Conservation (phyloP, 805 yeast genomes). For the Candida qinlingensis region DNA sequence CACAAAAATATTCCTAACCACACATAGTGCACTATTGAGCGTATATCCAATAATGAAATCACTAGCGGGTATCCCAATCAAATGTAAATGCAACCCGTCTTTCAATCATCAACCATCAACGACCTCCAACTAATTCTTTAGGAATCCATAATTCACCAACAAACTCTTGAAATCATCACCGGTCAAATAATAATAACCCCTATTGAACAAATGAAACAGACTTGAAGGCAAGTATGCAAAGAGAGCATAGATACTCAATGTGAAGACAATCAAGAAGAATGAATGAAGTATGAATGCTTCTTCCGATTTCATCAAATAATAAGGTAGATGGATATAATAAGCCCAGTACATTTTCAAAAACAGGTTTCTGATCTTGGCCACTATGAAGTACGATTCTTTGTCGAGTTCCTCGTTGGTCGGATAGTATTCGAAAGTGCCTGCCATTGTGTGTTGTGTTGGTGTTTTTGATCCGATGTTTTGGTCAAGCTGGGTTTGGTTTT, state of each 20-base stretch:
- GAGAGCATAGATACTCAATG: slow-evolving; percentile 35
- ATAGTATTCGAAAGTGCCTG: slow-evolving; percentile 26
- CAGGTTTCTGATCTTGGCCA: slow-evolving; percentile 25
- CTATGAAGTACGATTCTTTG: slow-evolving; percentile 20
- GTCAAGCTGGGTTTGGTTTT: background rate
- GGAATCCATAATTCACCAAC: slow-evolving; percentile 14
- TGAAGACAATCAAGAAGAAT: slow-evolving; percentile 32
- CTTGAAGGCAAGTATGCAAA: slow-evolving; percentile 27
- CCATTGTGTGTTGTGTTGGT: slow-evolving; percentile 8
- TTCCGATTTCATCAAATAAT: slow-evolving; percentile 36
- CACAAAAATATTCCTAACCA: too few species aligned
- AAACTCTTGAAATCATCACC: slow-evolving; percentile 27
- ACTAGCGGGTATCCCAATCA: too few species aligned
- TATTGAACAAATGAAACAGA: slow-evolving; percentile 19
- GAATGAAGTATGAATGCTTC: slow-evolving; percentile 37
- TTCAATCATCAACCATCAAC: too few species aligned
- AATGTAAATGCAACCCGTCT: background rate
- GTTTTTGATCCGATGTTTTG: too few species aligned
- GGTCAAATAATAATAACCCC: slow-evolving; percentile 29
- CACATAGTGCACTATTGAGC: too few species aligned
- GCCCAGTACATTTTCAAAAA: slow-evolving; percentile 36
- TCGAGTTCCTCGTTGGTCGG: slow-evolving; percentile 26
- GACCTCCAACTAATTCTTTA: background rate
- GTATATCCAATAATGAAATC: too few species aligned
- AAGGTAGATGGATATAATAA: slow-evolving; percentile 40